phyloP scores from a whole-genome alignment of 441 rosid genomes.

The Syzygium malaccense region DNA sequence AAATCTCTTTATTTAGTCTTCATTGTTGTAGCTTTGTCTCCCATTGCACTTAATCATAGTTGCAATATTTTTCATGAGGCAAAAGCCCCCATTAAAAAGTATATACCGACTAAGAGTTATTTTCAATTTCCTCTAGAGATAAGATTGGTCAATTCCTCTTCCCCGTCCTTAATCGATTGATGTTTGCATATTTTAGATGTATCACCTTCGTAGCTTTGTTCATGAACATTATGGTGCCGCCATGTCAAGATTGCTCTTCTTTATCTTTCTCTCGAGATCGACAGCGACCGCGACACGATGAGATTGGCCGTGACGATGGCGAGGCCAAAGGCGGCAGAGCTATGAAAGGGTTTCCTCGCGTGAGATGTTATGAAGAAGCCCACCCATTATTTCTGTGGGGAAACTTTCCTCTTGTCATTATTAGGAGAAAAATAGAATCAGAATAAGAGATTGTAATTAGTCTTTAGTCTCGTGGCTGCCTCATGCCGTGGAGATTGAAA shows the following conservation, averaged over 20 bases:
- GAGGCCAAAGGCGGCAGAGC: not conserved
- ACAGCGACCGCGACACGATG: rapidly evolving
- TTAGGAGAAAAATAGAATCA: not conserved
- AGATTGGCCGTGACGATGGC: not conserved
- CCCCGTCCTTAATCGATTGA: rapidly evolving
- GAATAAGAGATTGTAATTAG: not conserved
- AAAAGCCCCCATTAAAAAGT: not conserved
- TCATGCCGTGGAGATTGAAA: not conserved
- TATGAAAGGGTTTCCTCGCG: not conserved
- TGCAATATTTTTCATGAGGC: not conserved
- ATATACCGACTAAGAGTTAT: not conserved
- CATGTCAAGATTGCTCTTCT: not conserved
- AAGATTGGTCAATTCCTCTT: not conserved
- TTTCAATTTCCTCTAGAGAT: not conserved
- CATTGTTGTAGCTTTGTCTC: not conserved
- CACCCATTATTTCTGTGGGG: not conserved
- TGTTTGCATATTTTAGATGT: not conserved
- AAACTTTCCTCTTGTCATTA: not conserved
- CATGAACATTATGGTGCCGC: rapidly evolving
- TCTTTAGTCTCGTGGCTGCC: not conserved
- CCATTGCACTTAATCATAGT: not conserved
- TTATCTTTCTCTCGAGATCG: not conserved
- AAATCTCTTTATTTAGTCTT: not conserved
- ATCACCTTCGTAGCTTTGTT: not conserved
- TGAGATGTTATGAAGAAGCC: not conserved